Evolutionary conservation across 352 stramenopile genomes (phyloP).

Genomic region (Phytophthora macrochlamydospora): DNA sequence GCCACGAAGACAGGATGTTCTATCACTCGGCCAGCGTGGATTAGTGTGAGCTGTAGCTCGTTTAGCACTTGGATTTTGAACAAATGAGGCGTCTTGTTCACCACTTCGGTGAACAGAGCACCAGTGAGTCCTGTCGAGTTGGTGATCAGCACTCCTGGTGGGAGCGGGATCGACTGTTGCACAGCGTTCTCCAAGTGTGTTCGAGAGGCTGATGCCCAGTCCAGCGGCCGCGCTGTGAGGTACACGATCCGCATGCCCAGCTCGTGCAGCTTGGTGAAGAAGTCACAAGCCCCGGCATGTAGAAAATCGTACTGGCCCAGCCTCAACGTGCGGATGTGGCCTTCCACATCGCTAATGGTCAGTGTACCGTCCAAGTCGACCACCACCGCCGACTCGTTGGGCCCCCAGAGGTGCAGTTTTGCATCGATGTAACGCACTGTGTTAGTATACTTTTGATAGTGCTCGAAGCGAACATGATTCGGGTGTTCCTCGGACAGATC

Average conservation of each 20-base stretch:
- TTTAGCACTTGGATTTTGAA: slow-evolving; percentile 87
- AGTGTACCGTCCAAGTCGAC: slow-evolving; percentile 85
- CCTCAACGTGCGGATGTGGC: slow-evolving; percentile 83
- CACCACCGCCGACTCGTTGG: slow-evolving; percentile 83
- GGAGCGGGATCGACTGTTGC: slow-evolving; percentile 62
- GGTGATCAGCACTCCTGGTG: slow-evolving; percentile 76
- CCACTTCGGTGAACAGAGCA: slow-evolving; percentile 81
- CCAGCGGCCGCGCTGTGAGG: slow-evolving; percentile 76
- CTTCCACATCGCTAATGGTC: slow-evolving; percentile 86
- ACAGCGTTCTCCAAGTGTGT: slow-evolving; percentile 77
- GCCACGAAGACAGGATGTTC: slow-evolving; percentile 85
- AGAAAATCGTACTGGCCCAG: slow-evolving; percentile 87
- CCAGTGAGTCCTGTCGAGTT: slow-evolving; percentile 82
- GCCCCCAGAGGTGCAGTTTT: slow-evolving; percentile 76
- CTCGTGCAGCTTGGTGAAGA: slow-evolving; percentile 83
- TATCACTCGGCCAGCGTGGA: slow-evolving; percentile 70
- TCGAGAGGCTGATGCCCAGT: slow-evolving; percentile 76
- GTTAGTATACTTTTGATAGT: slow-evolving; percentile 71
- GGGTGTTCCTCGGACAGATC: slow-evolving; percentile 65
- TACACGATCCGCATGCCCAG: slow-evolving; percentile 81
- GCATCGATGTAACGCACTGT: slow-evolving; percentile 78
- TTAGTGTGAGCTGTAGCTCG: slow-evolving; percentile 81
- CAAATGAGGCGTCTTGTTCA: slow-evolving; percentile 85
- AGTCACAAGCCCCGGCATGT: slow-evolving; percentile 76
- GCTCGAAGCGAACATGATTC: slow-evolving; percentile 80